Percentiles rank a stretch among this genome's conserved stretches.
Evolutionary conservation across 768 basidiomycete species (phyloP).

Genomic region (Suillus hirtellus): DNA sequence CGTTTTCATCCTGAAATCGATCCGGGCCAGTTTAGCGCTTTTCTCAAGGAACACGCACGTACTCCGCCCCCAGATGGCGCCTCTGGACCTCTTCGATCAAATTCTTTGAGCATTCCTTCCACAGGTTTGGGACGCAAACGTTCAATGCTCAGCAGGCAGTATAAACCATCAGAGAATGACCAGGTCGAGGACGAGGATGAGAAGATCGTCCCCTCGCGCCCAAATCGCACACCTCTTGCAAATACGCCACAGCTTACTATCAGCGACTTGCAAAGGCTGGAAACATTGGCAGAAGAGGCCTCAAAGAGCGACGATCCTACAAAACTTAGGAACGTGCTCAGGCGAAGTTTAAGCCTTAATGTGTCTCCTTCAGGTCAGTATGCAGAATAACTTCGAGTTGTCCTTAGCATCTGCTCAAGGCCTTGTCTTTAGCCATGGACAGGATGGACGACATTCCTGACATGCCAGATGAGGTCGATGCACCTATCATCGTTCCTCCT

Average conservation of each 20-base stretch:
- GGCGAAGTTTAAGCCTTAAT: conserved; percentile 88
- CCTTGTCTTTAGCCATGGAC: conserved; percentile 52
- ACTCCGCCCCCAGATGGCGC: conserved; percentile 52
- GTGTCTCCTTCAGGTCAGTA: conserved; percentile 79
- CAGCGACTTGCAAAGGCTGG: conserved; percentile 90
- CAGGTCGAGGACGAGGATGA: conserved; percentile 70
- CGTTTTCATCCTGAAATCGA: conserved; percentile 96
- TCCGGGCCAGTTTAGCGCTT: conserved; percentile 91
- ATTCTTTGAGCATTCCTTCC: conserved; percentile 40
- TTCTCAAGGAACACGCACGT: conserved; percentile 90
- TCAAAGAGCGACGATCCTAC: conserved; percentile 80
- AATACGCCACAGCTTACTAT: conserved; percentile 89
- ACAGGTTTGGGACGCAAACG: conserved; percentile 75
- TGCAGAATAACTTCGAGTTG: conserved; percentile 15
- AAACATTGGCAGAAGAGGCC: conserved; percentile 90
- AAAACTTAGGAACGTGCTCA: conserved; percentile 72
- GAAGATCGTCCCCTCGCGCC: conserved; percentile 66
- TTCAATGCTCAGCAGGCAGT: conserved; percentile 94
- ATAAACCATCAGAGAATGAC: conserved; percentile 79
- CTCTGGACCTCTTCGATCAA: conserved; percentile 41
- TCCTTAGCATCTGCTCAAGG: conserved; percentile 23
- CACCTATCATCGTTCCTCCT: conserved; percentile 83
- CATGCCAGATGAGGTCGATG: conserved; percentile 78
- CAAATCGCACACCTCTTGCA: conserved; percentile 65
- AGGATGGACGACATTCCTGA: conserved; percentile 68